phyloP scores from a whole-genome alignment of 23 red algal genomes.

The Gracilaria caudata region DNA sequence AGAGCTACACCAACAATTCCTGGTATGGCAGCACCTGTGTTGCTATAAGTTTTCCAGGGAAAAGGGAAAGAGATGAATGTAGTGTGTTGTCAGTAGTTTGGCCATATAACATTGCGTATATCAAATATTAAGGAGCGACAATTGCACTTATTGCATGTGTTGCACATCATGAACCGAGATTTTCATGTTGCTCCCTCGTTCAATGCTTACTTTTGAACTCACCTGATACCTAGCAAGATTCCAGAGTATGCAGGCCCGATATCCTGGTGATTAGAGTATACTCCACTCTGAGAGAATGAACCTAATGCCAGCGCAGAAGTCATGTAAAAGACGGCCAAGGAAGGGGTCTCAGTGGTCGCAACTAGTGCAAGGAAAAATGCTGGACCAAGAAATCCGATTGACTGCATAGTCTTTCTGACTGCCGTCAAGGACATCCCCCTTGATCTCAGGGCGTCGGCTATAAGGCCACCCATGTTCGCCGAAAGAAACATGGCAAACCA shows the following conservation, averaged over 20 bases:
- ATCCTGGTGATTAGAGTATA: slow-evolving; percentile 95
- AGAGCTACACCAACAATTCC: slow-evolving; percentile 97
- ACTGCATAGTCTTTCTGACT: slow-evolving; percentile 97
- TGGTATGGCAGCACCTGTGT: slow-evolving; percentile 93
- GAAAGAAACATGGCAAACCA: slow-evolving; percentile 97
- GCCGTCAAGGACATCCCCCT: slow-evolving; percentile 73
- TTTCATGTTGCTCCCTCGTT: neutral
- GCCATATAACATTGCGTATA: no score
- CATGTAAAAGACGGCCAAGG: slow-evolving; percentile 82
- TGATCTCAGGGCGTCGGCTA: slow-evolving; percentile 77
- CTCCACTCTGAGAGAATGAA: slow-evolving; percentile 88
- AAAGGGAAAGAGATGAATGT: neutral
- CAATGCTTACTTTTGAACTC: neutral
- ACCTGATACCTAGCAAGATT: slow-evolving; percentile 89
- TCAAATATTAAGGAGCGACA: neutral
- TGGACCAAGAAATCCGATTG: slow-evolving; percentile 95
- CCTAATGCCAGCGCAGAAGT: slow-evolving; percentile 87
- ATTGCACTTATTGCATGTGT: neutral
- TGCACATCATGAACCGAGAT: no score
- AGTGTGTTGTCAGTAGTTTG: neutral
- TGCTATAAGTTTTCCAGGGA: slow-evolving; percentile 40
- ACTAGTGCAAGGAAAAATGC: slow-evolving; percentile 91
- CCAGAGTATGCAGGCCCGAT: slow-evolving; percentile 93
- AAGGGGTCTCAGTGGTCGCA: slow-evolving; percentile 60
- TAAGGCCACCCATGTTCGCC: slow-evolving; percentile 87